These are phyloP conservation scores for Daldinia sp. DNA, from an alignment of 2,329 filamentous ascomycete species.

Conservation along the genomic window DNA sequence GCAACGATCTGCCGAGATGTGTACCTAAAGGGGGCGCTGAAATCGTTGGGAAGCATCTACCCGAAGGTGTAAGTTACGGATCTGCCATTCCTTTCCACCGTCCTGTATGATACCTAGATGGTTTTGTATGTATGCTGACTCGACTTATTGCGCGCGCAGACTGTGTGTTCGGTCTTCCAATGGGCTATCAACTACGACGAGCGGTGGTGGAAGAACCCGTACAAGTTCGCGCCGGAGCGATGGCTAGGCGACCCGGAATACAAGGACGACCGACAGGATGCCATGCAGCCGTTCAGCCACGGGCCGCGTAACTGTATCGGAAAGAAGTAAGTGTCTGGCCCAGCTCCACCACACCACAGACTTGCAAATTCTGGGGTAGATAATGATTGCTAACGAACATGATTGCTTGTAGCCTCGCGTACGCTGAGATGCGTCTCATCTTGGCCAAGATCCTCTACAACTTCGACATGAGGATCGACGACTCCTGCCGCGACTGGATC, in stretches of 20 bases:
- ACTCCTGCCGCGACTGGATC: conserved; percentile 55
- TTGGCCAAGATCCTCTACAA: conserved; percentile 61
- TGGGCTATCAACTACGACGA: conserved; percentile 57
- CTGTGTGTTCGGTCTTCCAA: conserved; percentile 58
- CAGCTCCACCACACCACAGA: background rate
- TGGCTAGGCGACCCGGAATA: conserved; percentile 59
- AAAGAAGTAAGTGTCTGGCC: conserved; percentile 56
- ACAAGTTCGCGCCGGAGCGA: conserved; percentile 61
- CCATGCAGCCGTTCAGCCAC: conserved; percentile 61
- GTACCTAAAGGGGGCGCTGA: conserved; percentile 35
- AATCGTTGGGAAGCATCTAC: conserved; percentile 37
- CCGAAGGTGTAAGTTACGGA: conserved; percentile 36
- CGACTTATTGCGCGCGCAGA: conserved; percentile 48
- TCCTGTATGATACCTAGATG: too few relatives aligned
- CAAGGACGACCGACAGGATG: conserved; percentile 56
- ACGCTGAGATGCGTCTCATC: conserved; percentile 64
- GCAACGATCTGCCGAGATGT: conserved; percentile 35
- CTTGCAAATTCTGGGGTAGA: background rate
- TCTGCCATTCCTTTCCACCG: background rate
- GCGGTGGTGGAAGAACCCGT: conserved; percentile 59
- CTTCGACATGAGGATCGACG: conserved; percentile 60
- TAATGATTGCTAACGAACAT: conserved; percentile 25
- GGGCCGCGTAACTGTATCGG: conserved; percentile 65
- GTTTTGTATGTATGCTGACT: background rate
- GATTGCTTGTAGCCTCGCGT: conserved; percentile 56